phyloP scores from a whole-genome alignment of 2,329 filamentous ascomycete species.

The Verticillium zaregamsianum region DNA sequence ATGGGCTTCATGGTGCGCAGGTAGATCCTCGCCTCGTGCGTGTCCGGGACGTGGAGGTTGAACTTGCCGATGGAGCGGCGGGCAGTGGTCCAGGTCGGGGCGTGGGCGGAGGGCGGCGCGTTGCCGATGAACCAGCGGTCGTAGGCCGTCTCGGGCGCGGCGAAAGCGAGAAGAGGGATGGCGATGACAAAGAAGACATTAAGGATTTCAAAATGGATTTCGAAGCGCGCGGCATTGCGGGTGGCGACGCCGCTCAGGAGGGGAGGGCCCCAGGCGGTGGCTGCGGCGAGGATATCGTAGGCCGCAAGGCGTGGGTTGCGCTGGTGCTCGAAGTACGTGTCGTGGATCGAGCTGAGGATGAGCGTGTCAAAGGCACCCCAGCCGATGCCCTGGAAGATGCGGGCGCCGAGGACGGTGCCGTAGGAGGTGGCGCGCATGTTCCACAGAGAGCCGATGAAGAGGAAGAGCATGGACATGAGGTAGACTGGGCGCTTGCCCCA shows the following conservation, averaged over 20 bases:
- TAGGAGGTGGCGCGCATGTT: slow-evolving; percentile 41
- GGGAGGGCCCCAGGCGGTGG: slow-evolving; percentile 49
- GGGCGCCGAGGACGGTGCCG: slow-evolving; percentile 44
- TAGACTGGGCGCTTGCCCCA: slow-evolving; percentile 53
- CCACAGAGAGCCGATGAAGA: slow-evolving; percentile 48
- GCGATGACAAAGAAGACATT: slow-evolving; percentile 42
- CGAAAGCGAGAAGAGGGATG: slow-evolving; percentile 42
- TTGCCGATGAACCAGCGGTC: slow-evolving; percentile 30
- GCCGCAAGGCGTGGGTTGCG: slow-evolving; percentile 39
- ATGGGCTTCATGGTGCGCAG: slow-evolving; percentile 33
- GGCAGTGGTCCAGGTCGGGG: slow-evolving; percentile 20
- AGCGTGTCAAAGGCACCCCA: slow-evolving; percentile 56
- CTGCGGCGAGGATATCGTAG: slow-evolving; percentile 38
- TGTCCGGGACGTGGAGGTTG: slow-evolving; percentile 17
- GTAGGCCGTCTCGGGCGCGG: slow-evolving; percentile 49
- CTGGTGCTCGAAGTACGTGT: slow-evolving; percentile 56
- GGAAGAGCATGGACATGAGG: slow-evolving; percentile 36
- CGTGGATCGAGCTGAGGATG: slow-evolving; percentile 47
- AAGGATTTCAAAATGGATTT: slow-evolving; percentile 47
- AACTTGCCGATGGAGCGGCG: slow-evolving; percentile 14
- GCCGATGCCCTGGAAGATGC: slow-evolving; percentile 52
- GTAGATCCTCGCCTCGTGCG: slow-evolving; percentile 30
- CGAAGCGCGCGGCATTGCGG: slow-evolving; percentile 28
- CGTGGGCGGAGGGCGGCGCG: slow-evolving; percentile 7
- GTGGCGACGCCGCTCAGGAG: slow-evolving; percentile 48